Base-by-base conservation (phyloP, 805 yeast genomes). In the Blastobotrys peoriensis region DNA sequence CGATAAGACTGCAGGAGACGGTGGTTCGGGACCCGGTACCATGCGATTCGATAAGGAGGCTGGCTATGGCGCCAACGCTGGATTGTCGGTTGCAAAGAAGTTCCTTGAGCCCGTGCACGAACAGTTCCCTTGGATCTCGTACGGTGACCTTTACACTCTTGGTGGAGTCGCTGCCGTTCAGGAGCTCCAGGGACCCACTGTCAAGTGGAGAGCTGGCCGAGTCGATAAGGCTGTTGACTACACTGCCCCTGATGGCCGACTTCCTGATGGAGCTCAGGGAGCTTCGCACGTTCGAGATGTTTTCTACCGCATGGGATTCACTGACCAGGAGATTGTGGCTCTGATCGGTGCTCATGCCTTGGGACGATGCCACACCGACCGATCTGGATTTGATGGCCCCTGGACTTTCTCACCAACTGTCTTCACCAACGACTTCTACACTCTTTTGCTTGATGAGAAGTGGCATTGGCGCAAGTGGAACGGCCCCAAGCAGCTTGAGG, bases 141-240 rank as follows among this genome's bases (percentile, higher is more conserved):
- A 79, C 61, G 91, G 94, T 47, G 95, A 86, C 63, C 68, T 86
- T 54, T 85, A 82, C 69, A 83, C 93, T 5, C 68, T 84, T 39
- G 88, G 80, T 28, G 94, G 94, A 42, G 87, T 81, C 33, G 78
- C 73, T 37, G 93, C 91, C 1, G 66, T 86, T 43, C 91, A 86
- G 65, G 85, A 75, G 58, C 67, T 83, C 66, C 83, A 83, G 20
- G 94, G 94, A 4, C 94, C 94, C 30, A 73, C 73, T 51, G 69
- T 86, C 45, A 71, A 75, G 16, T 86, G 94, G 93, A 77, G 78
- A 63, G 78, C 87, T 19, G 95, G 95, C 35, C 71, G 95, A 63
- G 68, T 73, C 5, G 87, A 86, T 60, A 65, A 73, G 47, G 64
- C 61, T 2, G 80, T 73, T 47, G 58, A 66, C 15, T 50, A 56